Evolutionary conservation across 176 grass and related monocot species (phyloP), one percentile per base, ranked within the genome.

Genomic region (Oryza officinalis): DNA sequence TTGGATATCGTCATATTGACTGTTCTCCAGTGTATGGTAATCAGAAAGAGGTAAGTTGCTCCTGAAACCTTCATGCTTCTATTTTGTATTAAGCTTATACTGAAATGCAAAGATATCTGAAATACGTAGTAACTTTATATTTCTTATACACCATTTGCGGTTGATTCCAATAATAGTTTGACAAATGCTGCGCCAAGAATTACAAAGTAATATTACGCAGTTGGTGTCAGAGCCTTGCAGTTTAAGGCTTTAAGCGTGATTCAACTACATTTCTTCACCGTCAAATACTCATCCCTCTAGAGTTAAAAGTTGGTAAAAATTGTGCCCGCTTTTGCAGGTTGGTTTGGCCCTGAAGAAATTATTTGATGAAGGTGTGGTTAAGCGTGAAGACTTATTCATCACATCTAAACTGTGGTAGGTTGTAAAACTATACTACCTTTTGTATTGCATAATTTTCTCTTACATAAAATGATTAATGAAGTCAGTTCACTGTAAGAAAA

Each of bases 391-490:
- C 28, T 45, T 96, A 74, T 96, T 92, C 49, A 83, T 96, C 88
- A 96, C 93, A 71, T 96, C 93, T 63, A 96, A 96, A 68, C 77
- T 96, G 30, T 95, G 93, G 93, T 92, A 25, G 20, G 49, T 18
- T 49, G 6, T 22, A 18, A 49, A 20, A 10, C 65, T 69, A 10
- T 8, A 4, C 33, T 8, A 4, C 33, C 44, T 7, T n/a, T 37
- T 15, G 5, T 31, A 5, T 15, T 31, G 15, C 45, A 40, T 7
- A 40, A 40, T 26, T 63, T 59, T 30, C 40, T 54, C 37, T 26
- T 13, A 63, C 11, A 41, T 41, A 41, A 41, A 41, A 41, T 11
- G 40, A 41, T 41, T 41, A 41, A 41, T 4, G 13, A 44, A 27
- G 23, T 10, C 22, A 64, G 18, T 27, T 32, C 15, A 74, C 30